A percentile compares a stretch with the other conserved stretches of the same genome.
phyloP scores from a whole-genome alignment of 208 protist genomes.

The Trypanosoma mega region DNA sequence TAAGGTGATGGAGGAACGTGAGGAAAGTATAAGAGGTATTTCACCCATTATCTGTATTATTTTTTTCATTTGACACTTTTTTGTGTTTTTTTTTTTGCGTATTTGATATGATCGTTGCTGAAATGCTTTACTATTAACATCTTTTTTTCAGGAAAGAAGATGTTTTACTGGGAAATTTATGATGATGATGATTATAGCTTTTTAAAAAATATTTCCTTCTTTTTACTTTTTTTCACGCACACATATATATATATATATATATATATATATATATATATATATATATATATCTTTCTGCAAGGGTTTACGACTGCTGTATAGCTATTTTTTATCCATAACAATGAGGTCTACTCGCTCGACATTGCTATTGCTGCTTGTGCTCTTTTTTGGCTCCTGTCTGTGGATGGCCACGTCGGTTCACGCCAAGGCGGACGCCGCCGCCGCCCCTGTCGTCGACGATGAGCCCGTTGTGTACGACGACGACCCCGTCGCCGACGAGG shows the following conservation, averaged over 20 bases:
- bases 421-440: not conserved
- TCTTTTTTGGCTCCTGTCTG: slow-evolving; percentile 11
- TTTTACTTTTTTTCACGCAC: no score
- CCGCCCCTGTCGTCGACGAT: not conserved
- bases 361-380: slow-evolving; percentile 9
- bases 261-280: slow-evolving; percentile 1
- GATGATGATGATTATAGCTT: no score
- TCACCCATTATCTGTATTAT: not conserved
- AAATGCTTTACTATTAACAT: not conserved
- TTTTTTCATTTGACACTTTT: not conserved
- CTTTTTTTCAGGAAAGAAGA: not conserved
- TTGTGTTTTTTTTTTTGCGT: not conserved
- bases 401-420: not conserved
- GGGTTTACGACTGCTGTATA: not conserved
- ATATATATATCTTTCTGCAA: not conserved
- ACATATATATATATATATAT: slow-evolving; percentile 15
- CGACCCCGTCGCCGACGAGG: slow-evolving; percentile 32
- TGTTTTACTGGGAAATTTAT: no score
- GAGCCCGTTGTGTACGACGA: slow-evolving; percentile 18
- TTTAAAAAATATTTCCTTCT: no score
- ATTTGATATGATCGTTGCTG: not conserved
- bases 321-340: no score
- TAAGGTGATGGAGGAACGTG: no score
- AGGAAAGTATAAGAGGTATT: no score
- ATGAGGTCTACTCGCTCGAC: no score